Evolutionary conservation across 805 yeast genomes (phyloP).

Genomic region (Ogataea naganishii): DNA sequence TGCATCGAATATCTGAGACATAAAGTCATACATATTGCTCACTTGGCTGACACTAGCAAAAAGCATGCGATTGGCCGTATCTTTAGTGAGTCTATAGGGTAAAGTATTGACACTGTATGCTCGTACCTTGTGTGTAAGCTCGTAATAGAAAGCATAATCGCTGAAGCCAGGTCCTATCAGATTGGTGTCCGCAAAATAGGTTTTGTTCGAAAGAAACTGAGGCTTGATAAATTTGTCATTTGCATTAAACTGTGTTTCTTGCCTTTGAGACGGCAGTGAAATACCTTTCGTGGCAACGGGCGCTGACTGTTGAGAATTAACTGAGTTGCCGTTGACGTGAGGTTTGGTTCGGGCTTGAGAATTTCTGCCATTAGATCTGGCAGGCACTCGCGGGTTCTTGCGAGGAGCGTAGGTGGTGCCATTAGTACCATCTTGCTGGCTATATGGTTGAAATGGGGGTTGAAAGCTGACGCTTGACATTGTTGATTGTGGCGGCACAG

Average conservation of each 20-base stretch:
- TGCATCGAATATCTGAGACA: slow-evolving; percentile 14
- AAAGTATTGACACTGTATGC: slow-evolving; percentile 9
- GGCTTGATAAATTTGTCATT: slow-evolving; percentile 5
- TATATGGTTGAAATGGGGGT: too few species aligned
- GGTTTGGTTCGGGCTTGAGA: background rate
- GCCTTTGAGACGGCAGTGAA: too few species aligned
- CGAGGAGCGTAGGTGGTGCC: background rate
- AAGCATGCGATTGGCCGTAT: slow-evolving; percentile 8
- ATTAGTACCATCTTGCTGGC: too few species aligned
- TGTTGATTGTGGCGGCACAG: too few species aligned
- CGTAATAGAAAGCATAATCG: slow-evolving; percentile 11
- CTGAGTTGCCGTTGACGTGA: background rate
- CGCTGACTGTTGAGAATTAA: background rate
- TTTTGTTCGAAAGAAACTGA: slow-evolving; percentile 10
- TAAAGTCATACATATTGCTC: slow-evolving; percentile 9
- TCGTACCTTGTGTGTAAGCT: slow-evolving; percentile 9
- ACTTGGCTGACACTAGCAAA: slow-evolving; percentile 5
- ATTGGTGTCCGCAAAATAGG: slow-evolving; percentile 8
- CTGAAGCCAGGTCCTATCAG: slow-evolving; percentile 8
- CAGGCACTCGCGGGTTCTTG: slow-evolving; percentile 1
- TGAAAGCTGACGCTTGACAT: too few species aligned
- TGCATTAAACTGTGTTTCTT: too few species aligned
- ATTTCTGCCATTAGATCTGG: background rate
- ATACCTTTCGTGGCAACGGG: too few species aligned
- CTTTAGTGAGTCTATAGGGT: slow-evolving; percentile 11